Conservation (phyloP, 1,139 yeast genomes). For the Candida smagusa region DNA sequence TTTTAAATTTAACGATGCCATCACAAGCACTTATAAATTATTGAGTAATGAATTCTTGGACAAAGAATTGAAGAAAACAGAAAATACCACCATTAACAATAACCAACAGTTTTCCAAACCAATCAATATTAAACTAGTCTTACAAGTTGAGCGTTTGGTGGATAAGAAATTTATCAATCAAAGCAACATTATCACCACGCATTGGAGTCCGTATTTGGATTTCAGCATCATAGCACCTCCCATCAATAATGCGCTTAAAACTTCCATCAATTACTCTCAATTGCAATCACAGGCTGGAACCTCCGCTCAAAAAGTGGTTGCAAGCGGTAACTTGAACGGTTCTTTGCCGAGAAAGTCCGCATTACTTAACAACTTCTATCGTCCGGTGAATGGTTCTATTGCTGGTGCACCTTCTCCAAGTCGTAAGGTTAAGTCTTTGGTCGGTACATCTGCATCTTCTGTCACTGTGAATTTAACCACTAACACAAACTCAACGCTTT, state of each 20-base stretch:
- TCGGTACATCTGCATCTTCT: conserved; percentile 34
- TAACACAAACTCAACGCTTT: conserved; percentile 28
- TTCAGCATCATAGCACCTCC: conserved; percentile 50
- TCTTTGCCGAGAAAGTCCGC: conserved; percentile 6
- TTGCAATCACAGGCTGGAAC: conserved; percentile 23
- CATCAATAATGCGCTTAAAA: conserved; percentile 37
- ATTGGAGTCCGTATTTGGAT: conserved; percentile 62
- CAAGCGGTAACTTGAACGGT: conserved; percentile 1
- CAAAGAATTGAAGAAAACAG: conserved; percentile 18
- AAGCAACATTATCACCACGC: conserved; percentile 44
- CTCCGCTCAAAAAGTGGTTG: conserved; percentile 12
- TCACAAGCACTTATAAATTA: conserved; percentile 47
- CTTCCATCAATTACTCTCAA: conserved; percentile 21
- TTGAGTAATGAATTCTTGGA: conserved; percentile 27
- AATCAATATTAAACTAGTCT: conserved; percentile 29
- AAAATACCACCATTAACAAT: conserved; percentile 7
- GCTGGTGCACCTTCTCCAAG: not conserved
- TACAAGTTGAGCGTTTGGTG: conserved; percentile 21
- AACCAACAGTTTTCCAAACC: conserved; percentile 24
- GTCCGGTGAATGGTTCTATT: conserved; percentile 1
- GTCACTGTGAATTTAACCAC: conserved; percentile 43
- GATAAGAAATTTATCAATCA: conserved; percentile 11
- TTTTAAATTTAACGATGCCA: conserved; percentile 27
- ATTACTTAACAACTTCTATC: conserved; percentile 7
- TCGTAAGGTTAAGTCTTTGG: conserved; percentile 13